phyloP scores from a whole-genome alignment of 305 asterid genomes.

The Rubia peregrina region DNA sequence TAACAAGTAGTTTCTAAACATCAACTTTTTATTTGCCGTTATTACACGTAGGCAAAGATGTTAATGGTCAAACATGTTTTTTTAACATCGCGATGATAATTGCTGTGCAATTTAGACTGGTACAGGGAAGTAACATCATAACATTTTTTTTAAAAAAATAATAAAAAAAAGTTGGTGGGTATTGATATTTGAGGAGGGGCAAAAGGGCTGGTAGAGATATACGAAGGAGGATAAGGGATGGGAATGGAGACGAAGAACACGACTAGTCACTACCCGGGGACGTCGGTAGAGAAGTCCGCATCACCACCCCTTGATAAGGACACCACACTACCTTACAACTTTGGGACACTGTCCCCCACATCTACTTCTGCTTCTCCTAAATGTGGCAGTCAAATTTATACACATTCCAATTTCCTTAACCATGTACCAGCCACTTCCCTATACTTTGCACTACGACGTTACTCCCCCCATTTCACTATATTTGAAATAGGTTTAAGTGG shows the following conservation, averaged over 20 bases:
- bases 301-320: conserved; percentile 3
- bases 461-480: too few species aligned
- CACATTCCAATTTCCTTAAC: neutral
- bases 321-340: neutral
- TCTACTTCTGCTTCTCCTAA: neutral
- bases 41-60: too few species aligned
- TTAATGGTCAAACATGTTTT: too few species aligned
- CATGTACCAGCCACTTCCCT: too few species aligned
- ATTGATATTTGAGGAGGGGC: neutral
- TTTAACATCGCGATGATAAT: too few species aligned
- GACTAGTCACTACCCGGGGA: neutral
- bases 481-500: too few species aligned
- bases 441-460: too few species aligned
- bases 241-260: neutral
- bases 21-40: too few species aligned
- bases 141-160: too few species aligned
- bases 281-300: neutral
- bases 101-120: too few species aligned
- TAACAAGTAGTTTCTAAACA: too few species aligned
- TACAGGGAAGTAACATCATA: too few species aligned
- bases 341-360: neutral
- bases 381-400: neutral
- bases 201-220: neutral
- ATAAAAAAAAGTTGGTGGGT: neutral
- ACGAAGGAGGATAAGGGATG: neutral